Base-by-base conservation (phyloP, 352 stramenopile species). In the Phytophthora lateralis region DNA sequence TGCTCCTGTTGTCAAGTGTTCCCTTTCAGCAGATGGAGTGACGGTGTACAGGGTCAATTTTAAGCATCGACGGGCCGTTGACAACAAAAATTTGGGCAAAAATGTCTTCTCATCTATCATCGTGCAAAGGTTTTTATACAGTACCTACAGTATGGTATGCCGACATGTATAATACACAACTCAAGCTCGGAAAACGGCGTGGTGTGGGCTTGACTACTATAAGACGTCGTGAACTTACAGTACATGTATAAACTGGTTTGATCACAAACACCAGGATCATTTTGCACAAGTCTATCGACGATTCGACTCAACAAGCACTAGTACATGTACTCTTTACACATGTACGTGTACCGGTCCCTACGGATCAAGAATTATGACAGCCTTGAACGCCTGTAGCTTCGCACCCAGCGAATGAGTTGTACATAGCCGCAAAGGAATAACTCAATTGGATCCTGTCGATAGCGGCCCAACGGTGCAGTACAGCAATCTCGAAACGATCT, bases 11-110 rank as follows among this genome's bases (percentile, higher is more conserved):
- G 32, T 60, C 50, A 60, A 17, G 27, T 49, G 24, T 66, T 66
- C 58, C 26, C 58, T 18, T 44, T 24, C 50, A 39, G 3, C 58
- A 66, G 50, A 44, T 66, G 58, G 58, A 60, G 18, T 66, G 39
- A 43, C 48, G 32, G 30, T 29, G 42, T 7, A 7, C 56, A 17
- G 20, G 24, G 10, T n/a, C 14, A 32, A 18, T 4, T 4, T 7
- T 42, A 24, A 24, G 21, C n/a, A n/a, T n/a, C n/a, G n/a, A n/a
- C n/a, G n/a, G n/a, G n/a, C 21, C 21, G 21, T 24, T 1, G 21
- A 24, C 21, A 55, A 20, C 17, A 50, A 30, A 30, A 37, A 57
- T 14, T 29, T 14, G 44, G 35, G 6, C 27, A 24, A 30, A 48
- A 24, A 21, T 11, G 29, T 44, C 47, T 30, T 47, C 41, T 47